Evolutionary conservation across 1,139 yeast genomes (phyloP).

Genomic region (Suhomyces taliae): DNA sequence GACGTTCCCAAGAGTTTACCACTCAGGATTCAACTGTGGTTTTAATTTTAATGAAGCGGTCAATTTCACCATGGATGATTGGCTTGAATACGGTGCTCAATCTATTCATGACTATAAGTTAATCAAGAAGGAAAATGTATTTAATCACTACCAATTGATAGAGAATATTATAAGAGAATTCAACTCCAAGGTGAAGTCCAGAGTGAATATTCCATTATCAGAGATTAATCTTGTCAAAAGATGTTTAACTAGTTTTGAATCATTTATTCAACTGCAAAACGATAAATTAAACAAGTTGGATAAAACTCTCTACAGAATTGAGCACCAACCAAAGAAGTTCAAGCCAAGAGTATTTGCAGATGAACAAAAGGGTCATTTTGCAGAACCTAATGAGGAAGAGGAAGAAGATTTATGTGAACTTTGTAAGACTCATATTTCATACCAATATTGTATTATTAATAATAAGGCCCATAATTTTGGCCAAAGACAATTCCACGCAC

Average conservation of each 20-base stretch:
- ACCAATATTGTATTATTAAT: slow-evolving; percentile 37
- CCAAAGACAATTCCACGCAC: slow-evolving; percentile 2
- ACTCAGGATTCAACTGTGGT: slow-evolving; percentile 79
- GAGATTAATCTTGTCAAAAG: slow-evolving; percentile 20
- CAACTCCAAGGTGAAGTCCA: slow-evolving; percentile 5
- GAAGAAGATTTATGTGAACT: slow-evolving; percentile 42
- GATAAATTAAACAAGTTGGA: slow-evolving; percentile 11
- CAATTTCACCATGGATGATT: slow-evolving; percentile 67
- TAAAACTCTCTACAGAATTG: slow-evolving; percentile 12
- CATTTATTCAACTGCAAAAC: slow-evolving; percentile 20
- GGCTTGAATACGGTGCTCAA: slow-evolving; percentile 65
- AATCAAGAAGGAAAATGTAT: slow-evolving; percentile 59
- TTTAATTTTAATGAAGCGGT: slow-evolving; percentile 81
- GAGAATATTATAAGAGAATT: slow-evolving; percentile 37
- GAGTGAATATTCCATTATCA: slow-evolving; percentile 1
- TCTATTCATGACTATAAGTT: slow-evolving; percentile 57
- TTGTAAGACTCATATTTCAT: slow-evolving; percentile 41
- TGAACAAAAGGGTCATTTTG: slow-evolving; percentile 18
- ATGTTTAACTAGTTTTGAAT: slow-evolving; percentile 29
- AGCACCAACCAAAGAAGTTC: slow-evolving; percentile 16
- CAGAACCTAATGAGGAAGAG: slow-evolving; percentile 24
- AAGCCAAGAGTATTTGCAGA: slow-evolving; percentile 18
- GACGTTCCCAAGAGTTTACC: slow-evolving; percentile 77
- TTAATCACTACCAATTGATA: slow-evolving; percentile 44
- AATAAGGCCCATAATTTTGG: slow-evolving; percentile 28